Conservation (phyloP, 2,329 filamentous ascomycete species). For the Fusarium drepaniforme region DNA sequence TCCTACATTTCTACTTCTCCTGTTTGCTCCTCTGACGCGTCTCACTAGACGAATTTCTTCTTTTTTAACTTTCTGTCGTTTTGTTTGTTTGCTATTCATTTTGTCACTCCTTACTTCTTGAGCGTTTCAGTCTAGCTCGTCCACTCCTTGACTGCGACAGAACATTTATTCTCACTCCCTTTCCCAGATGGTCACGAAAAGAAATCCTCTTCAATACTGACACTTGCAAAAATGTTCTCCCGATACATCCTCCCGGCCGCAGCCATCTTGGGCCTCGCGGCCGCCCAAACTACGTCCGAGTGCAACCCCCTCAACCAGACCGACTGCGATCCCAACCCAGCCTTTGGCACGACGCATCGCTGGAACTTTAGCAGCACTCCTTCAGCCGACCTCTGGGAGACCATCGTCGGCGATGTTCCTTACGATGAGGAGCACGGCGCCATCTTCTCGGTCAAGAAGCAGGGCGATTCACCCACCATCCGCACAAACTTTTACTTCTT, state of each 20-base stretch:
- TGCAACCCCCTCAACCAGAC: conserved; percentile 82
- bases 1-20: background rate
- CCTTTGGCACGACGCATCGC: conserved; percentile 73
- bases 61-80: conserved; percentile 26
- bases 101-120: conserved; percentile 10
- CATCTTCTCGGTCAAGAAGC: conserved; percentile 76
- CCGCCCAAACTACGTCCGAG: conserved; percentile 80
- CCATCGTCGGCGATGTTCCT: conserved; percentile 73
- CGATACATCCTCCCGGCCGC: conserved; percentile 48
- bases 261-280: conserved; percentile 58
- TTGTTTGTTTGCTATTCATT: conserved; percentile 17
- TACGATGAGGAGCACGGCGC: conserved; percentile 75
- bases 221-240: conserved; percentile 38
- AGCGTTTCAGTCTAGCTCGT: conserved; percentile 29
- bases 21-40: background rate
- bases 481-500: conserved; percentile 87
- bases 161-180: conserved; percentile 20
- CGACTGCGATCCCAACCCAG: conserved; percentile 77
- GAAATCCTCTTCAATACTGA: background rate
- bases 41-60: background rate
- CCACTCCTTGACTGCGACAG: conserved; percentile 35
- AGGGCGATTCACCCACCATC: conserved; percentile 83
- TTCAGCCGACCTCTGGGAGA: conserved; percentile 73
- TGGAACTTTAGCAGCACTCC: conserved; percentile 75
- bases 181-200: conserved; percentile 9